Evolutionary conservation across 345 rosid genomes (phyloP), one percentile per base, ranked within the genome.

Genomic region (Salix koriyanagi): DNA sequence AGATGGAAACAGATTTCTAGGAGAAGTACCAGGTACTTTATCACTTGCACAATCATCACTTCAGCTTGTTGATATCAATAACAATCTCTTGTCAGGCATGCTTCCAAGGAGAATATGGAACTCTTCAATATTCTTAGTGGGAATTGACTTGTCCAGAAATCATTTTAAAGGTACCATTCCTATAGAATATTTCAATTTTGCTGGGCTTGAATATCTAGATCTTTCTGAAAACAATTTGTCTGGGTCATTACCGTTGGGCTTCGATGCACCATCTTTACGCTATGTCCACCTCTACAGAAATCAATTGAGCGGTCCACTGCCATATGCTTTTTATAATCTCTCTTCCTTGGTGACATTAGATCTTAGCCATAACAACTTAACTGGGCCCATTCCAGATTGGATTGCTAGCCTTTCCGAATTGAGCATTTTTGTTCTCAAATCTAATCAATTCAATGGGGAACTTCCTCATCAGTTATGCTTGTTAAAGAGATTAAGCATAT

Each of bases 221-320:
- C 54, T 68, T 4, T 72, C 82, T 15, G 0, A 68, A 1, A 79
- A 79, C 21, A 15, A 46, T 2, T 1, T 79, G 6, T 60, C 34
- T 6, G 77, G 82, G 34, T 30, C 16, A 19, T 4, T 79, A 16
- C 69, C 70, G 3, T 42, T 39, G 9, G 34, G 21, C 10, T 74
- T 79, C 25, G 2, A 26, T n/a, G 50, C 81, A 60, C n/a, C 74
- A 6, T 3, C 2, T 3, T 16, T 79, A n/a, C 0, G 7, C 6
- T 14, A 68, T 72, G 67, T 79, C 26, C n/a, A 79, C 26, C 25
- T 79, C 6, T 79, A 69, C 0, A 23, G 16, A 18, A 79, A 79
- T 69, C 25, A 10, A 14, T 8, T 79, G 7, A 46, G 48, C 15
- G 77, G 70, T 44, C 36, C 69, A 12, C 30, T 74, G 13, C 12